Evolutionary conservation across 129 eudicot species (phyloP).

Genomic region (Pseudognaphalium luteoalbum): DNA sequence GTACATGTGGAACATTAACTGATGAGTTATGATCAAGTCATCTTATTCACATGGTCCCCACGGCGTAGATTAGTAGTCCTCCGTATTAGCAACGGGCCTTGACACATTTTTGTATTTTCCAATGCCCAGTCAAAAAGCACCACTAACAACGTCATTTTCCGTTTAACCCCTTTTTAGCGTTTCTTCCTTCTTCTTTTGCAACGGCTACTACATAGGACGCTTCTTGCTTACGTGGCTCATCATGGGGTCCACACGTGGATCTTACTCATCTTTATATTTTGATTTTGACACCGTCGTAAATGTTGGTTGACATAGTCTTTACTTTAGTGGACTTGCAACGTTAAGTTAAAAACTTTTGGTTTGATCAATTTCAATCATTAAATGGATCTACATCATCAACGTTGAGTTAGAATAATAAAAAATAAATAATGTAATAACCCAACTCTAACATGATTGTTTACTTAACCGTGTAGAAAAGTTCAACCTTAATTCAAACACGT

Average conservation of each 20-base stretch:
- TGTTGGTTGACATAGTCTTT: not conserved
- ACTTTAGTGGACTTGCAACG: not conserved
- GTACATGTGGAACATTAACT: too few species aligned
- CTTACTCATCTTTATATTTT: not conserved
- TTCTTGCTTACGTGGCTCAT: slow-evolving; percentile 17
- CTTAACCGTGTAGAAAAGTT: too few species aligned
- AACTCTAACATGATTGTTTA: too few species aligned
- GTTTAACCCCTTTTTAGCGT: slow-evolving; percentile 6
- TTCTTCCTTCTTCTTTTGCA: not conserved
- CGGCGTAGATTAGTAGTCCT: slow-evolving; percentile 20
- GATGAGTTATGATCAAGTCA: slow-evolving; percentile 43
- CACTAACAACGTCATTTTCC: slow-evolving; percentile 22
- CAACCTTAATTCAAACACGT: too few species aligned
- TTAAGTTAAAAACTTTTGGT: not conserved
- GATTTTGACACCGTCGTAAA: slow-evolving; percentile 9
- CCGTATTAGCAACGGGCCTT: not conserved
- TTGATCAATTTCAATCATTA: not conserved
- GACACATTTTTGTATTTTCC: not conserved
- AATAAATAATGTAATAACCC: too few species aligned
- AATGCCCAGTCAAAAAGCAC: slow-evolving; percentile 33
- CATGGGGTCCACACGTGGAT: slow-evolving; percentile 15
- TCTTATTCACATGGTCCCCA: slow-evolving; percentile 24
- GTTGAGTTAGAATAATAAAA: too few species aligned
- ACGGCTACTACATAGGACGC: slow-evolving; percentile 37
- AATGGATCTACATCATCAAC: too few species aligned